Evolutionary conservation across 306 rosid genomes (phyloP), one percentile per base, ranked within the genome.

Genomic region (Corylus americana): DNA sequence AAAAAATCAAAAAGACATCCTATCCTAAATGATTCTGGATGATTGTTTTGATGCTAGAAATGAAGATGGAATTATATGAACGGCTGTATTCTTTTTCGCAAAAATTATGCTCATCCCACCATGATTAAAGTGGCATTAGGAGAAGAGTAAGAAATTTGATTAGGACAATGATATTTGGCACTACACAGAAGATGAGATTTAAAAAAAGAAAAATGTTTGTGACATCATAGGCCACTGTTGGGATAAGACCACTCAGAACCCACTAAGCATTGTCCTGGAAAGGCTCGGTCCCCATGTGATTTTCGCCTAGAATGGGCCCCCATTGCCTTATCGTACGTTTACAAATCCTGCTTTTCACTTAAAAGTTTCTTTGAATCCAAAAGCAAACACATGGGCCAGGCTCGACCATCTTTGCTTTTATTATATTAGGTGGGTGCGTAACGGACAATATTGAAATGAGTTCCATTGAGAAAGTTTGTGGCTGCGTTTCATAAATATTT

Each of bases 171-270:
- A 74, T 7, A 7, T 35, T 82, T 7, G 55, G 54, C 72, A 78
- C 20, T 39, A 49, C 44, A 3, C 17, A 27, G 0, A 42, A 61
- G 9, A 63, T 61, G 49, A 7, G 27, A 13, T 18, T 13, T 11
- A 31, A 31, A 1, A n/a, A 8, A 17, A 3, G 1, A 9, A 64
- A 61, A 68, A 6, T 17, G 74, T 14, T 44, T 5, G 27, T 63
- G 54, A 71, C 79, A 16, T 78, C 79, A 80, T 18, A 44, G 11
- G 48, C 8, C 71, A 55, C 61, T 12, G 20, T 50, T 67, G 70
- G 71, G 84, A 79, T 73, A 76, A 78, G 84, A 76, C 76, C 63
- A 79, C 82, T 69, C 59, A 55, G 81, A 78, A 79, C 20, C 64
- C 90, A 81, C 84, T 69, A 44, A 12, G 12, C 18, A 51, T 72